A percentile compares a stretch with the other conserved stretches of the same genome.
Conservation (phyloP, 2,329 filamentous ascomycete genomes). For the Hypoxylon sp. region DNA sequence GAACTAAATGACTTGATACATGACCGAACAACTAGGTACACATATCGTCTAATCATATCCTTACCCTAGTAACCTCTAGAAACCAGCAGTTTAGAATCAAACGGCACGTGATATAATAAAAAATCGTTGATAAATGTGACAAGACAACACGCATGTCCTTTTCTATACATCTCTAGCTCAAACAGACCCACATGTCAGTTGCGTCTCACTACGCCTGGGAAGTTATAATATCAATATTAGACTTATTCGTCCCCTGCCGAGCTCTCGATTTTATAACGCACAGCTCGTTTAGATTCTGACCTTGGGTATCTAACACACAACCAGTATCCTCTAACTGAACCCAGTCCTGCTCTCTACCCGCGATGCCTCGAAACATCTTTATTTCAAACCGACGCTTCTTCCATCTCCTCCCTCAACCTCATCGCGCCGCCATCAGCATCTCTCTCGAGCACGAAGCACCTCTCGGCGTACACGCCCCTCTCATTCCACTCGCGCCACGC, state of each 20-base stretch:
- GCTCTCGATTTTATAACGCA: neutral
- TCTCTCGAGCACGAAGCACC: conserved; percentile 57
- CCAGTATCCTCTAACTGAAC: neutral
- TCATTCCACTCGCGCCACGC: conserved; percentile 57
- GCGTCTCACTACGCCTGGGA: neutral
- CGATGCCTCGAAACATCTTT: too few species aligned
- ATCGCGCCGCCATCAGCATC: conserved; percentile 5
- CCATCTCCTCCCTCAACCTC: conserved; percentile 10
- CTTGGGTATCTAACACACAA: neutral
- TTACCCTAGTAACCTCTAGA: neutral
- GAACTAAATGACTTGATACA: too few species aligned
- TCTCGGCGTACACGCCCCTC: conserved; percentile 59
- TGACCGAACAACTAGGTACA: neutral
- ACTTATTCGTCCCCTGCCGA: neutral
- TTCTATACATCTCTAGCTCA: neutral
- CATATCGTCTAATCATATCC: neutral
- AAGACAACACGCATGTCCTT: neutral
- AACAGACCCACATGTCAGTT: neutral
- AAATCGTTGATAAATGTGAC: too few species aligned
- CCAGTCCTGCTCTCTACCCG: neutral
- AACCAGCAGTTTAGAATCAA: neutral
- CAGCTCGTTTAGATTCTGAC: neutral
- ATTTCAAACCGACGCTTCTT: neutral
- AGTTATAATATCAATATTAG: neutral
- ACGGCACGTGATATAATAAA: neutral